Evolutionary conservation across 805 yeast genomes (phyloP), one percentile per base, ranked within the genome.

Genomic region (Sungouiella thailandica): DNA sequence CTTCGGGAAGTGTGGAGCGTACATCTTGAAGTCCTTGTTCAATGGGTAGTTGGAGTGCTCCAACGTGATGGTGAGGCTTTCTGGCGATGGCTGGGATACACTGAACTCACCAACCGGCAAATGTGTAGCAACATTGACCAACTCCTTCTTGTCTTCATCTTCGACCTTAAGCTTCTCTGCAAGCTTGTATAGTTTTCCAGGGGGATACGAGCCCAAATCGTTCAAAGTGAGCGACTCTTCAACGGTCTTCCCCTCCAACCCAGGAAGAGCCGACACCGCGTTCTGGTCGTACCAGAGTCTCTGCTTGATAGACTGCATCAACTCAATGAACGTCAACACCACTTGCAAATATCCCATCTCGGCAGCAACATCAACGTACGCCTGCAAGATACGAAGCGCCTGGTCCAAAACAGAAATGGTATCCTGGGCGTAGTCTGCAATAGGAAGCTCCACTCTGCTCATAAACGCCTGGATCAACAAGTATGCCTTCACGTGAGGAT

Each of bases 371-470:
- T 93, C 99, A 39, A 90, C 80, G 46, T 75, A 82, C 0, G 97
- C 97, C 54, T 93, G 98, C 34, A 89, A 61, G 42, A 93, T 82
- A 74, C 98, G 95, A 51, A 93, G 66, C 6, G 95, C 78, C 62
- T 93, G 98, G 52, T 94, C 99, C 37, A 93, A 64, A 7, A 93
- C 95, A 0, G 97, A 80, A 10, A 88, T 77, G 0, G 96, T 88
- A 58, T 93, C 98, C 53, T 90, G 97, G 7, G 83, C 70, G 54
- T 93, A 93, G 66, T 93, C 99, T 0, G 95, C 94, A 50, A 93
- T 85, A 2, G 97, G 98, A 30, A 93, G 65, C 39, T 85, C 93
- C 5, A 77, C 65, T 30, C 88, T 62, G 23, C 75, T 63, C 72
- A 84, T 75, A 47, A 70, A 80, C 0, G 90, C 89, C 53, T 84